Conservation (phyloP, 257 asterid species). For the Solanum tarijense region DNA sequence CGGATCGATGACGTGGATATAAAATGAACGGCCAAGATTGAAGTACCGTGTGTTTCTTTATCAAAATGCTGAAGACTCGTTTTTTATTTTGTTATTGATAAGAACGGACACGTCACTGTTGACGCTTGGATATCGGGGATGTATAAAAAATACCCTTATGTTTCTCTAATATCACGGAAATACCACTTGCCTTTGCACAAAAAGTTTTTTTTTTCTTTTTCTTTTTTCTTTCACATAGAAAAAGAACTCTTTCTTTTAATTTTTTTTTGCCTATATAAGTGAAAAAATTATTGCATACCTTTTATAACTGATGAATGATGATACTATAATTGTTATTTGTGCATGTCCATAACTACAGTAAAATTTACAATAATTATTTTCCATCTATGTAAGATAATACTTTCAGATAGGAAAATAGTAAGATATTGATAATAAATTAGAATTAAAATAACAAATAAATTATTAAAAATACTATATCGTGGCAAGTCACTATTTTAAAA, state of each 20-base stretch:
- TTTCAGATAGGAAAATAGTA: neutral
- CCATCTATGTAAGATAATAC: neutral
- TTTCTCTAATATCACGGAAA: neutral
- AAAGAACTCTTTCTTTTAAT: neutral
- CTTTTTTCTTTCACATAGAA: neutral
- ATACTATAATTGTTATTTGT: neutral
- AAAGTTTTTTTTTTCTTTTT: no score
- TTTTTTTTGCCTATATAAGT: neutral
- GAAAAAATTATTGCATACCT: neutral
- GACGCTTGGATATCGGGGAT: neutral
- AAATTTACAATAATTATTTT: neutral
- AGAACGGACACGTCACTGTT: neutral
- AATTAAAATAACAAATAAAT: neutral
- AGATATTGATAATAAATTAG: neutral
- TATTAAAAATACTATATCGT: no score
- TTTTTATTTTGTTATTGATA: neutral
- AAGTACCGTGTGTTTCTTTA: slow-evolving; percentile 55
- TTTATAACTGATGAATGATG: neutral
- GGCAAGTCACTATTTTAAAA: neutral
- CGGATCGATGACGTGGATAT: slow-evolving; percentile 63
- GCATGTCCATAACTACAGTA: neutral
- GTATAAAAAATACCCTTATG: neutral
- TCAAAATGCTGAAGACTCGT: neutral
- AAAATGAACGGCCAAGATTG: slow-evolving; percentile 28
- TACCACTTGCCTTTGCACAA: neutral